Base-by-base conservation (phyloP, 2,329 filamentous ascomycete genomes). In the Fusarium sulawesiense region DNA sequence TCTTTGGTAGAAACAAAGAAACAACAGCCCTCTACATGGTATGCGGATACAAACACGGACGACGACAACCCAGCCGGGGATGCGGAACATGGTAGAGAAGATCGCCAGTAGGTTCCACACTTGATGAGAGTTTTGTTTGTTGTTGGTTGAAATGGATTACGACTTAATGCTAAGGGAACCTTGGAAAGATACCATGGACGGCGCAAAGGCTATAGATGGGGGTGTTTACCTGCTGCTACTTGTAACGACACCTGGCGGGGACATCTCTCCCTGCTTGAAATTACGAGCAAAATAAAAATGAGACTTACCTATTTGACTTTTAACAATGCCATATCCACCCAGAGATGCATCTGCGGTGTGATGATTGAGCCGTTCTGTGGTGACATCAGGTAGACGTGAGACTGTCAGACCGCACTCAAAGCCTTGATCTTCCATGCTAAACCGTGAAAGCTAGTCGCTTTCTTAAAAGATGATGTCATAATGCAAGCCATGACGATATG, bases 1-100 rank as follows among this genome's bases (percentile, higher is more conserved):
- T 72, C 70, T 1, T 21, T 73, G 8, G 70, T 71, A 18, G 57
- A 56, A 30, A 48, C 60, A 4, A 55, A 49, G 2, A 66, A 55
- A 4, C 60, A 69, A 12, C 56, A 55, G 32, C 55, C 53, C 5
- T 54, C 50, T 6, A 67, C 60, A n/a, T 67, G 64, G 64, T 49
- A 56, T 16, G 47, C 49, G 0, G 67, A 68, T n/a, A 20, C 16
- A 6, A 55, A 30, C 23, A 55, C 51, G 8, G 49, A 42, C n/a
- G 49, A 53, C 7, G 49, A 53, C 6, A 53, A 51, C 9, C 32
- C 48, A 9, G 12, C 32, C 5, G 32, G 32, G 13, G 23, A 27
- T n/a, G 40, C 23, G 3, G 48, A 51, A 7, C 21, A 51, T 6
- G 23, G 32, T 8, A 41, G 32, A 25, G 18, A 10, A 11, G 13